Percentiles rank a stretch among this genome's conserved stretches.
Conservation (phyloP, 306 rosid species). For the Styphnolobium japonicum region DNA sequence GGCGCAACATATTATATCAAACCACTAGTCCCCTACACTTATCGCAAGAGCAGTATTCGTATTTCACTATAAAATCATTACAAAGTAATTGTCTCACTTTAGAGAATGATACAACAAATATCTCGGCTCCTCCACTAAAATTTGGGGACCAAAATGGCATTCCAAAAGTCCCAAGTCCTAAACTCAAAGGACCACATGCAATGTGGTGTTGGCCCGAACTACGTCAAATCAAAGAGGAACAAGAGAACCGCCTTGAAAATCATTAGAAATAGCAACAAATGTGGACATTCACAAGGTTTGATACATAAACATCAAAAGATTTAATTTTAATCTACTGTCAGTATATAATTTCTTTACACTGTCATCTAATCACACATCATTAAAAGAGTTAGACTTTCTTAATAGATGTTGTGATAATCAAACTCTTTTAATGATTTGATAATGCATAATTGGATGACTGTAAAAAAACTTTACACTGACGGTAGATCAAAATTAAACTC, state of each 20-base stretch:
- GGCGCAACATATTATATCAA: not conserved
- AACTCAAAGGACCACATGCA: constrained; percentile 13
- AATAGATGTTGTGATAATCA: too few relatives aligned
- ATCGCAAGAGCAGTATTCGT: not conserved
- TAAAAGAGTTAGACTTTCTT: too few relatives aligned
- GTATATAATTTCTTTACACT: too few relatives aligned
- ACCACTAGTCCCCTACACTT: not conserved
- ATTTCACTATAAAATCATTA: constrained; percentile 16
- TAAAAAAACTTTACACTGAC: too few relatives aligned
- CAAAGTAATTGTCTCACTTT: constrained; percentile 19
- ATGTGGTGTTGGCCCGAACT: not conserved
- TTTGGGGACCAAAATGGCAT: constrained; percentile 20
- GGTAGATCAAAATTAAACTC: too few relatives aligned
- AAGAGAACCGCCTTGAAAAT: constrained; percentile 29
- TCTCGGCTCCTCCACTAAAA: not conserved
- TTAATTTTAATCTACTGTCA: too few relatives aligned
- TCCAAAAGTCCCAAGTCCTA: not conserved
- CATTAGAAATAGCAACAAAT: constrained; percentile 33
- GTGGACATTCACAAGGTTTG: constrained; percentile 19
- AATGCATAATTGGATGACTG: too few relatives aligned
- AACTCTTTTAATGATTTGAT: too few relatives aligned
- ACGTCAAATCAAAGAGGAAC: constrained; percentile 21
- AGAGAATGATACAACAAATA: constrained; percentile 12
- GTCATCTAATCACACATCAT: too few relatives aligned
- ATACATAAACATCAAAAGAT: not conserved